Evolutionary conservation across 345 rosid genomes (phyloP).

Genomic region (Microcos paniculata): DNA sequence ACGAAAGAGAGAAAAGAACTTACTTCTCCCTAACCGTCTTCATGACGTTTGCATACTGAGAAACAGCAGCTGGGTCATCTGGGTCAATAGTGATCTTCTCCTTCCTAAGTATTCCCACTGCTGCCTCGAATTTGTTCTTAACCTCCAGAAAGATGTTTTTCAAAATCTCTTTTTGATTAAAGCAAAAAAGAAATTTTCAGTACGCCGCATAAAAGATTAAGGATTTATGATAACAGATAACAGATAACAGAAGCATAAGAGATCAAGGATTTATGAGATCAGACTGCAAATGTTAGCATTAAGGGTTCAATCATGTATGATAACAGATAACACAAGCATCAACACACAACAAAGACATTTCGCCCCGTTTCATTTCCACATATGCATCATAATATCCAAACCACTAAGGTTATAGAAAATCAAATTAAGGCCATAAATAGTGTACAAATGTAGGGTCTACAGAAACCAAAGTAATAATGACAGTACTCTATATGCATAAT

Average conservation of each 20-base stretch:
- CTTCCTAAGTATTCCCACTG: conserved; percentile 73
- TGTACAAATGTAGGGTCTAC: neutral
- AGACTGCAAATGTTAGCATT: conserved; percentile 1
- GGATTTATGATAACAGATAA: neutral
- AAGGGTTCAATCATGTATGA: neutral
- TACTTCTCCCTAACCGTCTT: conserved; percentile 89
- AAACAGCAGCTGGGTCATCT: conserved; percentile 82
- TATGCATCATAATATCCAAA: neutral
- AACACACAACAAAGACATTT: neutral
- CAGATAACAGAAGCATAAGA: no score
- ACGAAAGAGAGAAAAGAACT: conserved; percentile 21
- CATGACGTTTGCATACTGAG: conserved; percentile 87
- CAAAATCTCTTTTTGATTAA: conserved; percentile 66
- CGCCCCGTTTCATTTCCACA: neutral
- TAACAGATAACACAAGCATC: neutral
- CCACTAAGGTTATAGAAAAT: neutral
- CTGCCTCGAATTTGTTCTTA: conserved; percentile 78
- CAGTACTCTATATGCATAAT: neutral
- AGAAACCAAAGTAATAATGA: neutral
- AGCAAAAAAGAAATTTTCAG: conserved; percentile 16
- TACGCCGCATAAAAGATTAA: neutral
- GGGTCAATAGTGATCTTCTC: conserved; percentile 94
- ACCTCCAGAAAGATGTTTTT: conserved; percentile 85
- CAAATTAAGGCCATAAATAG: neutral
- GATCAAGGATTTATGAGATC: neutral